phyloP scores from a whole-genome alignment of 495 filamentous ascomycete genomes.

The Penicillium coffeae region DNA sequence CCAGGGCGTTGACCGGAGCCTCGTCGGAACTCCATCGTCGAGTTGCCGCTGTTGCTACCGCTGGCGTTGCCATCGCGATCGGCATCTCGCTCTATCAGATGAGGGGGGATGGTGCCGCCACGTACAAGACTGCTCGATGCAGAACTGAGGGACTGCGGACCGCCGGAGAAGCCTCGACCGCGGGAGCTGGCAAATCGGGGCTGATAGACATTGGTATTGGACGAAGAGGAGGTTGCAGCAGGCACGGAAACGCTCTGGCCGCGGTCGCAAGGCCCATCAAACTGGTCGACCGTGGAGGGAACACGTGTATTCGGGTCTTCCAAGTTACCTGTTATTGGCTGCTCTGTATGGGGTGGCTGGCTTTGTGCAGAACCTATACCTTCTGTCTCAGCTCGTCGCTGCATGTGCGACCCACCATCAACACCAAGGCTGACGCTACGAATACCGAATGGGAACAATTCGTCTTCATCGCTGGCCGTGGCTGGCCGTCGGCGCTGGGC shows the following conservation, averaged over 20 bases:
- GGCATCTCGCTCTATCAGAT: conserved; percentile 33
- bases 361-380: conserved; percentile 8
- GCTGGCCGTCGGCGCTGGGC: conserved; percentile 60
- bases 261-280: conserved; percentile 37
- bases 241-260: conserved; percentile 29
- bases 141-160: conserved; percentile 39
- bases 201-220: conserved; percentile 35
- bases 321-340: neutral
- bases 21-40: conserved; percentile 33
- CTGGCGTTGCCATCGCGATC: conserved; percentile 52
- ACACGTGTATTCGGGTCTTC: conserved; percentile 16
- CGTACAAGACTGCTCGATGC: conserved; percentile 44
- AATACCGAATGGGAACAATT: conserved; percentile 59
- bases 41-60: conserved; percentile 47
- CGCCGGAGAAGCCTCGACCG: conserved; percentile 39
- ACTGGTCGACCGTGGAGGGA: conserved; percentile 32
- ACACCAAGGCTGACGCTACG: conserved; percentile 74
- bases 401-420: conserved; percentile 59
- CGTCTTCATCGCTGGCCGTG: conserved; percentile 52
- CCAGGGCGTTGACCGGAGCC: conserved; percentile 32
- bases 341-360: neutral
- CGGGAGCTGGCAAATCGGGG: conserved; percentile 39
- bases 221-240: conserved; percentile 32
- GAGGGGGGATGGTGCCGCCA: conserved; percentile 31
- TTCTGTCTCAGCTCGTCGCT: conserved; percentile 45